Base-by-base conservation (phyloP, 352 stramenopile species). In the Albugo candida region DNA sequence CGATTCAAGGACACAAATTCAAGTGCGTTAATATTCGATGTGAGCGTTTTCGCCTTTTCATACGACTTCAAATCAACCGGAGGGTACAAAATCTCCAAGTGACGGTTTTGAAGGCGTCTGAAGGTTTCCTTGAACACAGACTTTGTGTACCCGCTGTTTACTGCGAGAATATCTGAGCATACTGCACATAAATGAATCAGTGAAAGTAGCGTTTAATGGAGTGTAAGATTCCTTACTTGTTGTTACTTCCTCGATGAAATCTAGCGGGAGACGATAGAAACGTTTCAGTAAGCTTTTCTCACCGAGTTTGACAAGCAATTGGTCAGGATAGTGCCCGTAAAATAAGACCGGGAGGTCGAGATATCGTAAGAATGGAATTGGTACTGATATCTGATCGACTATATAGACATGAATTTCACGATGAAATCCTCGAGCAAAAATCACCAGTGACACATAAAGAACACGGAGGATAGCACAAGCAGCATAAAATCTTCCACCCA, bases 321-420 rank as follows among this genome's bases (percentile, higher is more conserved):
- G 97, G 66, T 99, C 95, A 0, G 95, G 95, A 65, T 98, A 98
- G 57, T 99, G 95, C 56, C 94, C 97, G 63, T 99, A 99, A 65
- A 98, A 99, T 17, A 98, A 61, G 39, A 98, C 86, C 16, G 77
- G 72, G 36, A 81, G 80, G 45, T 67, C 65, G 24, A 83, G 31
- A 14, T 67, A 73, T 34, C 77, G 71, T 46, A 89, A 52, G 48
- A 89, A 71, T 17, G 77, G 74, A 41, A 89, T 69, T 27, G 70
- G 77, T 12, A 87, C 64, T 11, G 77, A 86, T 47, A 89, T 70
- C 49, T 89, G 77, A 51, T 89, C 77, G 41, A 86, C 72, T 45
- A 89, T 69, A 48, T 86, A 85, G 41, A 65, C 67, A 47, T 89
- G 74, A 34, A 83, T 52, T 31, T 83, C 63, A 45, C 66, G 48